These are phyloP conservation scores for Iris pallida DNA, from an alignment of 116 monocot genomes.

Conservation along the genomic window DNA sequence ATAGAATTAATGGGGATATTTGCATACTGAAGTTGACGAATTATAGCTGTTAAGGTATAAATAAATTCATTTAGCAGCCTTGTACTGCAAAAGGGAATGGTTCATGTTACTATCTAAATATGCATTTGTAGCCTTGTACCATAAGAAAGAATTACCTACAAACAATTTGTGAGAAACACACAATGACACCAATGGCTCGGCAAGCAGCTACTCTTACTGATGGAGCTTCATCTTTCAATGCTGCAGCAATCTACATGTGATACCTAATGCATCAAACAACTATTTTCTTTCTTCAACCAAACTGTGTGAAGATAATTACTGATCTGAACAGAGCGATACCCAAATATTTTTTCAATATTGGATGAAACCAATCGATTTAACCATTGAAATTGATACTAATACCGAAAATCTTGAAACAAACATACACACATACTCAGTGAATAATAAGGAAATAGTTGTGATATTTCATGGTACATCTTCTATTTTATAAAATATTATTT, in stretches of 20 bases:
- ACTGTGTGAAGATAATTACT: too few relatives aligned
- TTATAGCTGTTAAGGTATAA: slow-evolving; percentile 58
- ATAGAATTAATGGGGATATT: neutral
- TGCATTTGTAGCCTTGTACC: neutral
- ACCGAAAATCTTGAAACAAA: too few relatives aligned
- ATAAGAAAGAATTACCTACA: slow-evolving; percentile 37
- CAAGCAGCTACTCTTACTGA: slow-evolving; percentile 90
- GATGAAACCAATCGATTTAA: too few relatives aligned
- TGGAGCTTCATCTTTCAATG: slow-evolving; percentile 51
- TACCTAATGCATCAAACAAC: neutral
- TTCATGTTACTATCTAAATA: neutral
- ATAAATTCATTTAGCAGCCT: slow-evolving; percentile 60
- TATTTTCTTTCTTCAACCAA: too few relatives aligned
- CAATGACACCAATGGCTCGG: slow-evolving; percentile 84
- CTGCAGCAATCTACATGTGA: slow-evolving; percentile 52
- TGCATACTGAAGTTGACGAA: slow-evolving; percentile 57
- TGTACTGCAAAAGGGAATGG: slow-evolving; percentile 37
- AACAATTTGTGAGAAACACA: slow-evolving; percentile 61
- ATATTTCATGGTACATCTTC: too few relatives aligned
- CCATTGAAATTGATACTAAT: too few relatives aligned
- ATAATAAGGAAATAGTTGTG: too few relatives aligned
- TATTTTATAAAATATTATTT: too few relatives aligned
- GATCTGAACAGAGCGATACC: too few relatives aligned
- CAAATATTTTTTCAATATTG: too few relatives aligned
- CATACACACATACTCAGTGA: too few relatives aligned